These are phyloP conservation scores for Zymoseptoria passerinii DNA, from an alignment of 2,329 filamentous ascomycete genomes.

Conservation along the genomic window DNA sequence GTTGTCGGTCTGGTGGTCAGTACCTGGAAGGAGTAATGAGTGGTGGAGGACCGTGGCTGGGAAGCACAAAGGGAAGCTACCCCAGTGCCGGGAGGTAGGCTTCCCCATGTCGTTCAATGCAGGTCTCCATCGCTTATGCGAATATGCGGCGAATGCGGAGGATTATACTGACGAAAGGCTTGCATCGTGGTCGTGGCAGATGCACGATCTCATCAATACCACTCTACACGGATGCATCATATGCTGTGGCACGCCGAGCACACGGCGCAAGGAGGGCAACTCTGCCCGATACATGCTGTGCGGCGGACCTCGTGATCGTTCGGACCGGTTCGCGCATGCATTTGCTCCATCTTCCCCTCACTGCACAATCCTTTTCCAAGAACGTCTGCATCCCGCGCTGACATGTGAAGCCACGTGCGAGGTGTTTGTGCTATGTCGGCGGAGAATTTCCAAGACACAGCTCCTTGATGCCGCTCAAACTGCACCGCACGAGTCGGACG, in stretches of 20 bases:
- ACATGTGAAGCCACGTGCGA: background rate
- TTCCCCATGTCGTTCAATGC: background rate
- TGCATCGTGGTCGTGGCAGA: background rate
- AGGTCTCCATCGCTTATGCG: background rate
- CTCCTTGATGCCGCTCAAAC: no score
- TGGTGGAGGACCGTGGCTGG: background rate
- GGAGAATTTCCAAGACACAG: background rate
- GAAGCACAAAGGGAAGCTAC: background rate
- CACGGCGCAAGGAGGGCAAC: background rate
- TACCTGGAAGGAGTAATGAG: background rate
- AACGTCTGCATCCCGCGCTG: background rate
- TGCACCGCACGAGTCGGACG: no score
- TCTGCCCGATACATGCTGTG: background rate
- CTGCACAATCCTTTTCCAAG: background rate
- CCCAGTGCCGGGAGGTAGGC: background rate
- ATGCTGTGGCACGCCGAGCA: background rate
- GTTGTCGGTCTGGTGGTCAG: background rate
- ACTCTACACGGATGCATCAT: background rate
- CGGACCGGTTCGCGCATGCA: background rate
- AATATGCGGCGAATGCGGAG: background rate
- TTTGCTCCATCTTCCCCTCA: background rate
- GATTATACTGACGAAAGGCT: background rate
- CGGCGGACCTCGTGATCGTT: background rate
- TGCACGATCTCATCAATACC: background rate
- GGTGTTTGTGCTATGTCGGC: background rate